These are phyloP conservation scores for Rhodotorula kratochvilovae DNA, from an alignment of 768 basidiomycete genomes.

Conservation along the genomic window DNA sequence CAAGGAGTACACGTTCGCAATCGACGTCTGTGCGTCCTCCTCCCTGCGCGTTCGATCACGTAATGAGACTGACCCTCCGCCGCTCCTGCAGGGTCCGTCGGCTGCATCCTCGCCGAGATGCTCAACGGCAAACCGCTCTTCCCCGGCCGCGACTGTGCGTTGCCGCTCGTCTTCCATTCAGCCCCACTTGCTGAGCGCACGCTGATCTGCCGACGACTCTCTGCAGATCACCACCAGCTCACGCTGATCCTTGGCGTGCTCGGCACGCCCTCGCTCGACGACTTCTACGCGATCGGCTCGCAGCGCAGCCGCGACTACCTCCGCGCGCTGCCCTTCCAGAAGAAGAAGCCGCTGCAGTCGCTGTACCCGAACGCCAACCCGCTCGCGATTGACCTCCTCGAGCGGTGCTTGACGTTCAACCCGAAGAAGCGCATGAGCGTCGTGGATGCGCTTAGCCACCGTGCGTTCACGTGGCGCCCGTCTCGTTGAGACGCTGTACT, in stretches of 20 bases:
- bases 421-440: slow-evolving; percentile 94
- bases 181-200: background rate
- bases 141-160: slow-evolving; percentile 79
- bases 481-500: too few relatives aligned
- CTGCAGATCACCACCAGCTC: slow-evolving; percentile 87
- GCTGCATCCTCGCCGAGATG: slow-evolving; percentile 70
- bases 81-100: slow-evolving; percentile 49
- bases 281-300: slow-evolving; percentile 95
- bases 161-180: background rate
- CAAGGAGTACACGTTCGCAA: slow-evolving; percentile 90
- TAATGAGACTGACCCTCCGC: background rate
- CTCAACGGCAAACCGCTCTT: slow-evolving; percentile 93
- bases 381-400: slow-evolving; percentile 67
- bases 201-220: background rate
- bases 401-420: slow-evolving; percentile 84
- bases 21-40: slow-evolving; percentile 45
- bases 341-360: slow-evolving; percentile 70
- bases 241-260: slow-evolving; percentile 92
- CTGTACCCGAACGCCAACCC: slow-evolving; percentile 64
- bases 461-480: background rate
- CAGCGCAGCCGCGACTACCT: slow-evolving; percentile 90
- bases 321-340: slow-evolving; percentile 87
- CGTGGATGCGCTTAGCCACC: slow-evolving; percentile 89
- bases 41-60: too few relatives aligned
- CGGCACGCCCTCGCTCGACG: slow-evolving; percentile 93